Base-by-base conservation (phyloP, 805 yeast genomes). In the Ogataea wickerhamii region DNA sequence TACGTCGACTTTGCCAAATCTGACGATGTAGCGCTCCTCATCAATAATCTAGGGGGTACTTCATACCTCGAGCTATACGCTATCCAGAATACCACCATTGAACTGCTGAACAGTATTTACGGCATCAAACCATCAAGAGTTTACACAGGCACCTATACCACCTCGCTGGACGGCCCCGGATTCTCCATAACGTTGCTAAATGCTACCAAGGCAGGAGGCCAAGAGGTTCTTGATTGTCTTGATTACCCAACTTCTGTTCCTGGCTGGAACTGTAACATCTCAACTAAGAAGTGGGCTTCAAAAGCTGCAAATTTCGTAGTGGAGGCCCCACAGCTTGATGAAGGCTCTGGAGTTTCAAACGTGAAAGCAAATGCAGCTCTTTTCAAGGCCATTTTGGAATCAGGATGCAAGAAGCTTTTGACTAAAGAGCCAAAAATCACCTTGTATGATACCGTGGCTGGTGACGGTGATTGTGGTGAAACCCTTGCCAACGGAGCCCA, bases 401-500 rank as follows among this genome's bases (percentile, higher is more conserved):
- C 71, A 2, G 78, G 75, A 27, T 80, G 85, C 39, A 65, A 74
- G 37, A 57, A 60, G 6, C 63, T 80, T 5, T 64, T 82, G 29
- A 66, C 71, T 19, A 74, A 74, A n/a, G 97, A 89, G 60, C 93
- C 95, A 2, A 74, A 77, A 51, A 82, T 89, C 53, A 89, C 97
- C 1, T 73, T 77, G 38, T 80, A 84, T 49, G 98, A 89, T 54
- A 83, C 94, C 2, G 71, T 79, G 48, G 96, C 91, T 1, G 98
- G 98, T 41, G 98, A 89, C 60, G 98, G 98, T 51, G 98, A 89
- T 58, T 89, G 97, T 64, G 98, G 98, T 28, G 93, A 87, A 52
- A 89, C 97, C 1, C 66, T 89, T 44, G 86, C 80, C 11, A 73
- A 77, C 18, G 98, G 97, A 27, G 93, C 88, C 20, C 71, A 80